Evolutionary conservation across 345 rosid genomes (phyloP), one percentile per base, ranked within the genome.

Genomic region (Dimocarpus longan): DNA sequence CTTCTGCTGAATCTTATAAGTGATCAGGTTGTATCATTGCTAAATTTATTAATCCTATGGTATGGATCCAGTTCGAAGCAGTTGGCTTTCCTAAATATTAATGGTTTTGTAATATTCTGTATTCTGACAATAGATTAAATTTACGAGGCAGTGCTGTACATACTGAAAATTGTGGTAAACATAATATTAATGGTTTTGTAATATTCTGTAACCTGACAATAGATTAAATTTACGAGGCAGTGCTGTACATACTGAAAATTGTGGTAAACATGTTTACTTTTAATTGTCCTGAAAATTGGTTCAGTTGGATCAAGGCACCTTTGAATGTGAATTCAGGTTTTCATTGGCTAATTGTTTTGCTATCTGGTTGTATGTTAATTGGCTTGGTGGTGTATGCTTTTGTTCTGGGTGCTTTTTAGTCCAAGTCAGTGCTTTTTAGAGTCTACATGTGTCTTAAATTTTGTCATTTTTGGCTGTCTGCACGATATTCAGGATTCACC

Each of bases 331-430:
- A 15, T 0, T n/a, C 28, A n/a, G 22, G 11, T 8, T 19, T 21
- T 9, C 22, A 10, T n/a, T 60, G 26, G 65, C 24, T 22, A 19
- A 60, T 40, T 70, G 46, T 70, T 5, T 22, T 70, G 10, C 46
- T 16, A 44, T 42, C 44, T 56, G 19, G 65, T 16, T n/a, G 64
- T 56, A 71, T 71, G 74, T 24, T 50, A 70, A 24, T 69, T 48
- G 40, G 26, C 32, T 6, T 70, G 75, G 26, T 44, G 28, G 44
- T 52, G 37, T 39, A 19, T 32, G 64, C 46, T 71, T 54, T 71
- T 15, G 22, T 37, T 7, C 66, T 15, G 12, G 3, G 4, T 39
- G 26, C 24, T 19, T 46, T 46, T 37, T 64, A 28, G 66, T 11
- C 10, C 12, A 57, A 19, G 22, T 64, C 8, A 28, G 52, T 2